phyloP scores from a whole-genome alignment of 306 rosid genomes.

The Erythrophleum fordii region DNA sequence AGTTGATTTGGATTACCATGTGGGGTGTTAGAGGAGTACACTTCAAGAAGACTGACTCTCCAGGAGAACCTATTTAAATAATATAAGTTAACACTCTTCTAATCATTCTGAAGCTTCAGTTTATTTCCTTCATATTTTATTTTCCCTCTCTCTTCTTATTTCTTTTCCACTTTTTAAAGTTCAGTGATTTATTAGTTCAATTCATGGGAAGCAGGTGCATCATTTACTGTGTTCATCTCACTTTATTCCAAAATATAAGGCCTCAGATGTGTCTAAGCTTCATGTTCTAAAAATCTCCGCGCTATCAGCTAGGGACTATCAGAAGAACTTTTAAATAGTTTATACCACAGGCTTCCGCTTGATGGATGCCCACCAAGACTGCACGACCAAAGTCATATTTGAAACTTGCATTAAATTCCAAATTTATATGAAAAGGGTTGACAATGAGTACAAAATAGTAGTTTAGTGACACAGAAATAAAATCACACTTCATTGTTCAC shows the following conservation, averaged over 20 bases:
- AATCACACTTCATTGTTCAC: background rate
- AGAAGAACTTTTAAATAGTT: background rate
- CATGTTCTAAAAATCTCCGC: background rate
- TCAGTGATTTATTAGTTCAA: slow-evolving; percentile 5
- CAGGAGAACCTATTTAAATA: slow-evolving; percentile 22
- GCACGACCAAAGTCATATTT: background rate
- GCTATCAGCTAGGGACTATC: background rate
- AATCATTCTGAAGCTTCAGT: slow-evolving; percentile 24
- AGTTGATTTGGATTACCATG: slow-evolving; percentile 27
- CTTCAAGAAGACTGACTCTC: slow-evolving; percentile 32
- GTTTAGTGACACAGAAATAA: background rate
- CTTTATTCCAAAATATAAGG: background rate
- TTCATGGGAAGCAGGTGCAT: slow-evolving; percentile 1
- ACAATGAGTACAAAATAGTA: background rate
- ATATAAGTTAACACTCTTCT: background rate
- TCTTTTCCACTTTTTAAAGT: background rate
- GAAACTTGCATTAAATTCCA: background rate
- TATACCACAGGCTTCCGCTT: background rate
- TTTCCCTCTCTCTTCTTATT: background rate
- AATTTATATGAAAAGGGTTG: background rate
- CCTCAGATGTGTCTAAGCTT: background rate
- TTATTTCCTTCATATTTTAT: slow-evolving; percentile 22
- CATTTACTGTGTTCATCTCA: background rate
- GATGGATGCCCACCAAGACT: background rate
- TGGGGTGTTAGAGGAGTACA: slow-evolving; percentile 5